Conservation (phyloP, 2,329 filamentous ascomycete genomes). For the Volutella citrinella region DNA sequence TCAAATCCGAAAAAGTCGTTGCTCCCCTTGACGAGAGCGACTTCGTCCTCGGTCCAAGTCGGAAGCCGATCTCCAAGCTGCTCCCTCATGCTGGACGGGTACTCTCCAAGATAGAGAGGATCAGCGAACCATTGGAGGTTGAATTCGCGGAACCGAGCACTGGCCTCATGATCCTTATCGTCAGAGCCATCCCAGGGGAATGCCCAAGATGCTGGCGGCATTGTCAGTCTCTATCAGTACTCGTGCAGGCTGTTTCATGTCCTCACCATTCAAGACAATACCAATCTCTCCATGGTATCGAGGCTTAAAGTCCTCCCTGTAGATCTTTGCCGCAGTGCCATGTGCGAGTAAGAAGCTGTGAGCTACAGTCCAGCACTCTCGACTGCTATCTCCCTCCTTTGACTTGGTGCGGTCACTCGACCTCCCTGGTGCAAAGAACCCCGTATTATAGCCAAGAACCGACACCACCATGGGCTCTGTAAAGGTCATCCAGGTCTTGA, state of each 20-base stretch:
- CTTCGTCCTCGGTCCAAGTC: not conserved
- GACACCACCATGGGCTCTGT: constrained; percentile 1
- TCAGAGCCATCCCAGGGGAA: not conserved
- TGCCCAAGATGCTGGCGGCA: not conserved
- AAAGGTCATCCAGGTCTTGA: constrained; percentile 4
- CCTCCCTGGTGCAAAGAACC: no score
- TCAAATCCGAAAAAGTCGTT: constrained; percentile 1
- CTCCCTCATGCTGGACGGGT: not conserved
- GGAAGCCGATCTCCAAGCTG: constrained; percentile 2
- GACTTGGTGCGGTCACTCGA: not conserved
- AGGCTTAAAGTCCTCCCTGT: constrained; percentile 33
- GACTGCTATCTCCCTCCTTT: not conserved
- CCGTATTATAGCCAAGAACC: constrained; percentile 1
- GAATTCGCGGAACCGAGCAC: constrained; percentile 33
- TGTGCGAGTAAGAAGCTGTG: constrained; percentile 35
- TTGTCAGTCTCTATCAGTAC: not conserved
- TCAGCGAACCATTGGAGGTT: constrained; percentile 37
- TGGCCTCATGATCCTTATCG: constrained; percentile 32
- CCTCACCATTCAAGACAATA: constrained; percentile 16
- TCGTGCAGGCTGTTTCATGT: no score
- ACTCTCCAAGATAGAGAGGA: constrained; percentile 21
- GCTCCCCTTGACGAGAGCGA: not conserved
- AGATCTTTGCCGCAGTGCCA: constrained; percentile 29
- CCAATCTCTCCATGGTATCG: constrained; percentile 32
- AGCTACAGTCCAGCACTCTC: constrained; percentile 37